phyloP scores from a whole-genome alignment of 176 grass and related monocot genomes.

The Triticum dicoccoides region DNA sequence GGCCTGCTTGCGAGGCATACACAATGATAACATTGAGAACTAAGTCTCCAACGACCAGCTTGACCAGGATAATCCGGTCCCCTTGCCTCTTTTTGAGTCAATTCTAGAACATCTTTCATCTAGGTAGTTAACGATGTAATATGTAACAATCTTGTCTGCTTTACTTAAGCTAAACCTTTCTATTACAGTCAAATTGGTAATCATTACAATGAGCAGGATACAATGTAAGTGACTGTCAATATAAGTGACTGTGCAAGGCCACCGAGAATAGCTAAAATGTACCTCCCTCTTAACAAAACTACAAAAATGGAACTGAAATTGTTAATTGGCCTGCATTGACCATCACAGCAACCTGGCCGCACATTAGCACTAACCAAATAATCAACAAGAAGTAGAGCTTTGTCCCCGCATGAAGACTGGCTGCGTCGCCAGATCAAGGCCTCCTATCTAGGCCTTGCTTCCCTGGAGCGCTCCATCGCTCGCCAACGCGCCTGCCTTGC shows the following conservation, averaged over 20 bases:
- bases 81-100: not conserved
- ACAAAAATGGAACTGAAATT: not conserved
- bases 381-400: not conserved
- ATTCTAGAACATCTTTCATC: not conserved
- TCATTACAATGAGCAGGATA: conserved; percentile 2
- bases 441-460: too few species aligned
- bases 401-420: too few species aligned
- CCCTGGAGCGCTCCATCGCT: too few species aligned
- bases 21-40: too few species aligned
- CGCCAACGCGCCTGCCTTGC: too few species aligned
- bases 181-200: not conserved
- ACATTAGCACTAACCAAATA: conserved; percentile 8
- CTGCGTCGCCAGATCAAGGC: too few species aligned
- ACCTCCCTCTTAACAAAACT: not conserved
- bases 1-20: too few species aligned
- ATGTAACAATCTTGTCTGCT: not conserved
- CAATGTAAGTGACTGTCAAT: not conserved
- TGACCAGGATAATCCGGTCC: too few species aligned
- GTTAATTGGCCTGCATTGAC: not conserved
- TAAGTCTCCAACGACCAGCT: too few species aligned
- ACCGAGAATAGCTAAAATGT: conserved; percentile 11
- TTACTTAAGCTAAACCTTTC: not conserved
- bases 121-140: not conserved
- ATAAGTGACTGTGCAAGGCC: not conserved
- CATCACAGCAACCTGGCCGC: not conserved